A percentile compares a stretch with the other conserved stretches of the same genome.
phyloP scores from a whole-genome alignment of 2,329 filamentous ascomycete genomes.

The Coniochaeta sp. region DNA sequence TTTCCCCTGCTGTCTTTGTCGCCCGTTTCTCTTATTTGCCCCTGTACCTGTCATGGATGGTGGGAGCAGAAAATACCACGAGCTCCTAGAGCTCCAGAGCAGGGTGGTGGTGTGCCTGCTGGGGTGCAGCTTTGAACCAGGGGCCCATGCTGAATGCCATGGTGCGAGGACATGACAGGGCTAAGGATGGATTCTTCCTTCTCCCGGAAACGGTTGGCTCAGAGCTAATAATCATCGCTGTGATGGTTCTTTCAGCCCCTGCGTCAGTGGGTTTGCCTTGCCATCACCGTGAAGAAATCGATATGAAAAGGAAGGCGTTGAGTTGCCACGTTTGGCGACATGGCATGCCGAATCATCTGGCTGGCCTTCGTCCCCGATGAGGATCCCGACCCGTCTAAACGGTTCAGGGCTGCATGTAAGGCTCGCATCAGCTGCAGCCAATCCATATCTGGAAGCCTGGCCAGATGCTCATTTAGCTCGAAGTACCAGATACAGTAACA shows the following conservation, averaged over 20 bases:
- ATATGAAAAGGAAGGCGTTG: slow-evolving; percentile 8
- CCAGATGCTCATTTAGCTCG: neutral
- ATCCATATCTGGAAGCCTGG: neutral
- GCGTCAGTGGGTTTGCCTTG: slow-evolving; percentile 4
- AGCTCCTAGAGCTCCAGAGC: too few relatives aligned
- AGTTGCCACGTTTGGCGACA: slow-evolving; percentile 1
- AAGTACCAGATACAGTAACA: neutral
- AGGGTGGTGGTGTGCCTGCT: slow-evolving; percentile 11
- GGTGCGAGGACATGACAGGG: slow-evolving; percentile 18
- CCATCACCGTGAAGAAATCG: neutral
- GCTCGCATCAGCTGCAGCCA: slow-evolving; percentile 1
- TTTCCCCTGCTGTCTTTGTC: neutral
- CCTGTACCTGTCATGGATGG: slow-evolving; percentile 8
- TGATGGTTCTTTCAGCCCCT: slow-evolving; percentile 5
- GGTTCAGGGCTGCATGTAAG: slow-evolving; percentile 3
- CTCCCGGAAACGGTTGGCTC: slow-evolving; percentile 15
- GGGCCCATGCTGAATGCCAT: slow-evolving; percentile 13
- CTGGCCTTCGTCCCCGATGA: neutral
- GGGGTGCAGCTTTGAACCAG: slow-evolving; percentile 15
- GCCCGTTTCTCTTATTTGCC: slow-evolving; percentile 13
- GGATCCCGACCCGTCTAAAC: slow-evolving; percentile 1
- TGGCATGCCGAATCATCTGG: neutral
- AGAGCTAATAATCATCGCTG: slow-evolving; percentile 6
- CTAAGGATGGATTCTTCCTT: slow-evolving; percentile 14
- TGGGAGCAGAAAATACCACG: too few relatives aligned